Percentiles rank a stretch among this genome's conserved stretches.
Evolutionary conservation across 768 basidiomycete species (phyloP).

Genomic region (Gymnopilus junonius): DNA sequence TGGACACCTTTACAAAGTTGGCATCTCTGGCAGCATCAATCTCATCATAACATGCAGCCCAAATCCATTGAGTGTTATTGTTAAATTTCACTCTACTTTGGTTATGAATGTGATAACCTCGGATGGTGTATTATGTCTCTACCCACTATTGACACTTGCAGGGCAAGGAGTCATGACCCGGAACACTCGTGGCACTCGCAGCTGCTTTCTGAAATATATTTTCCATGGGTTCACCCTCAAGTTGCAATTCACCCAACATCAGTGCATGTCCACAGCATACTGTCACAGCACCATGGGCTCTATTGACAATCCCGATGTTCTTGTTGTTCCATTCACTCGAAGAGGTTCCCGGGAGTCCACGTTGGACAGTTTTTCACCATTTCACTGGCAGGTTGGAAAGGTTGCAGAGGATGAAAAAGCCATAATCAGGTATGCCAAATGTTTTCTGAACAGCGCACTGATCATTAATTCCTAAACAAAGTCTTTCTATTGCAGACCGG

Average conservation of each 20-base stretch:
- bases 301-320: neutral
- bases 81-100: neutral
- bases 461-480: no score
- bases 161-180: neutral
- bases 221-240: slow-evolving; percentile 15
- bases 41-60: neutral
- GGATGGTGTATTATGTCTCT: neutral
- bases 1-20: neutral
- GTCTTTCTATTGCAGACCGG: no score
- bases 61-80: neutral
- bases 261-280: neutral
- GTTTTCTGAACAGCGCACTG: no score
- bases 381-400: no score
- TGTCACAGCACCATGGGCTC: neutral
- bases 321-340: neutral
- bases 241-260: no score
- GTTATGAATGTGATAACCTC: neutral
- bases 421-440: no score
- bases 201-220: neutral
- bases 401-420: no score
- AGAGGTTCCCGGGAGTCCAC: no score
- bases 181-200: neutral
- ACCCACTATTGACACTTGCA: neutral
- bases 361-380: no score
- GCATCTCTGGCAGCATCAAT: neutral